Evolutionary conservation across 2,329 filamentous ascomycete genomes (phyloP).

Genomic region (Alternaria incomplexa): DNA sequence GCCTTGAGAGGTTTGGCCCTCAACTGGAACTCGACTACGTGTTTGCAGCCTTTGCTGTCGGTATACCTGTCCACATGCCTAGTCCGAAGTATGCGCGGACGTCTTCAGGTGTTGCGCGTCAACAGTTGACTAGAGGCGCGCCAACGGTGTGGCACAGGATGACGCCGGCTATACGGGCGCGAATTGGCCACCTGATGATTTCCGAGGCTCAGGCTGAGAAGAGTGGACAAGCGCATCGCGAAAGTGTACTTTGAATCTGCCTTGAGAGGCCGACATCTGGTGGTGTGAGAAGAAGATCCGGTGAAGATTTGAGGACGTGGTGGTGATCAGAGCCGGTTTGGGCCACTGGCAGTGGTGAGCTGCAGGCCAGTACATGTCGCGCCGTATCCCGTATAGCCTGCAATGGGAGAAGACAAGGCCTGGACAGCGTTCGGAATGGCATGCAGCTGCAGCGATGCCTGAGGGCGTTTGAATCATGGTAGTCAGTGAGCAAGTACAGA

Average conservation of each 20-base stretch:
- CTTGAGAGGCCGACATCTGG: constrained; percentile 4
- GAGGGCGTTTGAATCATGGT: not conserved
- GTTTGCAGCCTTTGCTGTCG: not conserved
- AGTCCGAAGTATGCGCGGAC: not conserved
- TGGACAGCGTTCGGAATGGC: not conserved
- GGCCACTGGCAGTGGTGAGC: not conserved
- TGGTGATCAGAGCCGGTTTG: not conserved
- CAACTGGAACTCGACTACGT: not conserved
- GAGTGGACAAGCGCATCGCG: not conserved
- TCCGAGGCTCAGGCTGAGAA: constrained; percentile 20
- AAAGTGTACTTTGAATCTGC: constrained; percentile 1
- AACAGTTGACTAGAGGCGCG: constrained; percentile 6
- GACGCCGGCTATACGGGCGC: constrained; percentile 21
- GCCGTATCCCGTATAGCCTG: not conserved
- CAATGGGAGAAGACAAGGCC: not conserved
- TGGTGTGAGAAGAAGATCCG: constrained; percentile 9
- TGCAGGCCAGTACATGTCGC: not conserved
- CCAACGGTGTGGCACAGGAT: constrained; percentile 20
- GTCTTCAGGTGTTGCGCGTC: constrained; percentile 5
- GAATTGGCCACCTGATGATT: constrained; percentile 21
- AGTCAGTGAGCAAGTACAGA: not conserved
- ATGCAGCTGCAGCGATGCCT: not conserved
- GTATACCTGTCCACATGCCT: not conserved
- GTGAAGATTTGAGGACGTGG: constrained; percentile 8
- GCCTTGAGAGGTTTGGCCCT: not conserved